phyloP scores from a whole-genome alignment of 495 filamentous ascomycete species.

The Opeltia flavorubescens region DNA sequence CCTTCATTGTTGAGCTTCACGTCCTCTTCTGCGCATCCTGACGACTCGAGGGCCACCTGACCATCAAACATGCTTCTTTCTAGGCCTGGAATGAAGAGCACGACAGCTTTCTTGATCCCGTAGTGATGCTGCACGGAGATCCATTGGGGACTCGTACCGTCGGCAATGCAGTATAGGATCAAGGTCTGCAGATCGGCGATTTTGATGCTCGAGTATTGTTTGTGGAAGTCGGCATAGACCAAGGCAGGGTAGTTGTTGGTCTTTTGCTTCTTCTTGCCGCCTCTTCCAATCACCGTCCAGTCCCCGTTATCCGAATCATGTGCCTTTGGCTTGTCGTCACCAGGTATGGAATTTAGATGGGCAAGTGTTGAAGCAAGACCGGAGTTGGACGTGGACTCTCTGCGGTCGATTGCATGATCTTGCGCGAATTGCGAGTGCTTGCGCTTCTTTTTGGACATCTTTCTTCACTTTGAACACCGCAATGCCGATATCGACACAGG shows the following conservation, averaged over 20 bases:
- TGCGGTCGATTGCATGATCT: not conserved
- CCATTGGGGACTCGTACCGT: slow-evolving; percentile 71
- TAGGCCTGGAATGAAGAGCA: slow-evolving; percentile 87
- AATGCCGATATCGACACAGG: no score
- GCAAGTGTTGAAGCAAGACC: slow-evolving; percentile 10
- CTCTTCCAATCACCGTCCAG: slow-evolving; percentile 13
- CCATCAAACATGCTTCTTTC: slow-evolving; percentile 82
- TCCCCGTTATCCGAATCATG: not conserved
- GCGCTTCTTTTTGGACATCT: slow-evolving; percentile 8
- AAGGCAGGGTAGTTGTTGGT: slow-evolving; percentile 66
- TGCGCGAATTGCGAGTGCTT: slow-evolving; percentile 8
- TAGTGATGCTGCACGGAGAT: slow-evolving; percentile 63
- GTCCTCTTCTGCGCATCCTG: slow-evolving; percentile 16
- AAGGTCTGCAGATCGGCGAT: slow-evolving; percentile 68
- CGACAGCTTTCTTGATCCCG: slow-evolving; percentile 67
- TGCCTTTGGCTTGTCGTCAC: not conserved
- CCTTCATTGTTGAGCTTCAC: not conserved
- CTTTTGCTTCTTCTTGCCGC: slow-evolving; percentile 31
- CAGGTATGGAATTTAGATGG: not conserved
- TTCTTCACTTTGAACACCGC: not conserved
- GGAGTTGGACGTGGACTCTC: not conserved
- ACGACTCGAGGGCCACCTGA: slow-evolving; percentile 35
- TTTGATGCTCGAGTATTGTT: slow-evolving; percentile 59
- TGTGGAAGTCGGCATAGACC: slow-evolving; percentile 47
- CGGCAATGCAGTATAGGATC: slow-evolving; percentile 78